Evolutionary conservation across 106 monocot species (phyloP), one percentile per base, ranked within the genome.

Genomic region (Allium sativum): DNA sequence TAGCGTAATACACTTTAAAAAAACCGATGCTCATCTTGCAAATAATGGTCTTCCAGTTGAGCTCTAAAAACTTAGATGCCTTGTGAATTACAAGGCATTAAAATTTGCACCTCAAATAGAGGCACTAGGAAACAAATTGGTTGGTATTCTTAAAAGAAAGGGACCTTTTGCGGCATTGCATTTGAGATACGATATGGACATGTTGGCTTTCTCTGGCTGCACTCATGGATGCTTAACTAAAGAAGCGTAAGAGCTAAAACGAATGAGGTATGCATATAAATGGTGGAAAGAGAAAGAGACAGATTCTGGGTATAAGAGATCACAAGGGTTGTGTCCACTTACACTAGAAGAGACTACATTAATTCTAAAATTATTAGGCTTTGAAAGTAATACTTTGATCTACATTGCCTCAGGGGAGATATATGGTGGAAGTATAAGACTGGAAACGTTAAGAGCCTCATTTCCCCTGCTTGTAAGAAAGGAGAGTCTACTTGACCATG

Each of bases 241-340:
- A 75, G 96, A 96, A 77, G 84, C 84, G 52, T 81, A 87, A 53
- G 82, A 91, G 65, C 82, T 96, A 18, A 91, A 76, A 69, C 79
- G 74, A 43, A 82, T 91, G 87, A 90, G 96, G n/a, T 95, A 95
- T 79, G 95, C 86, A 65, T 90, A 90, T 77, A 89, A 81, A 53
- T 96, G 95, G 95, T 96, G 95, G 95, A 90, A 87, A 74, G 87
- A 82, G 65, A 96, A 96, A 66, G 95, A 96, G 62, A 96, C 87
- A 52, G 77, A 64, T 12, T 84, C 90, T 18, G 87, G 84, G 58
- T 69, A 40, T 62, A 91, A 82, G 69, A 83, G 95, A 66, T 53
- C 86, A 15, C 81, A 91, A 59, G 95, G 95, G n/a, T 58, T 84
- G 6, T 96, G 90, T 60, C 93, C 93, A 53, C 88, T 84, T 44